Evolutionary conservation across 2,329 filamentous ascomycete species (phyloP).

Genomic region (Scolecobasidium constrictum): DNA sequence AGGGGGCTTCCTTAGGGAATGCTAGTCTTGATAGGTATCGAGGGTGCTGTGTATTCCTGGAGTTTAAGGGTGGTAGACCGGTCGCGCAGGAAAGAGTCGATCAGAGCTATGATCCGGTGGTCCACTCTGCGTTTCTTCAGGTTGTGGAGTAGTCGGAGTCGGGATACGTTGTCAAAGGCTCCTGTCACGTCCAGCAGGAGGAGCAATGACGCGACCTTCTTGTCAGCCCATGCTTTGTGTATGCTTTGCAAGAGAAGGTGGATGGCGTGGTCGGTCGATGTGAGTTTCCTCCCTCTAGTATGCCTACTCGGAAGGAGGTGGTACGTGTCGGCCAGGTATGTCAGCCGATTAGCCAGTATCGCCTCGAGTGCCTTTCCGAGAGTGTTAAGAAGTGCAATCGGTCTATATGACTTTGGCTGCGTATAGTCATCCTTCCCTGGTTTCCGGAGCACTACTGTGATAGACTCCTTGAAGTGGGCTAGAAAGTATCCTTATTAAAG

Average conservation of each 20-base stretch:
- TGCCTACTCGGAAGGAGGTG: conserved; percentile 16
- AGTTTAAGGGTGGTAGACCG: conserved; percentile 13
- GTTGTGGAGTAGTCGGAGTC: conserved; percentile 16
- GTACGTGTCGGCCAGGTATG: conserved; percentile 13
- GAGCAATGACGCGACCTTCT: conserved; percentile 18
- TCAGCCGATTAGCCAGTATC: conserved; percentile 15
- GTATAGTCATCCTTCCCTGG: conserved; percentile 19
- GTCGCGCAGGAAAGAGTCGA: conserved; percentile 12
- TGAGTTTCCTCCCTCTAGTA: conserved; percentile 18
- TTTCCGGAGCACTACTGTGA: conserved; percentile 19
- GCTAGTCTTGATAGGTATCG: conserved; percentile 11
- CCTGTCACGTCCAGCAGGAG: conserved; percentile 21
- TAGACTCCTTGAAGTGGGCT: conserved; percentile 14
- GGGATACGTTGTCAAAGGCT: conserved; percentile 20
- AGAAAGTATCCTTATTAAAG: conserved; percentile 14
- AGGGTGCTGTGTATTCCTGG: conserved; percentile 11
- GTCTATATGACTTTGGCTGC: conserved; percentile 17
- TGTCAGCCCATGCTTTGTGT: conserved; percentile 11
- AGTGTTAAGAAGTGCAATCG: conserved; percentile 19
- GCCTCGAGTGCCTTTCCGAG: conserved; percentile 20
- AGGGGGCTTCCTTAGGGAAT: conserved; percentile 13
- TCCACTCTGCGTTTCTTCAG: conserved; percentile 4
- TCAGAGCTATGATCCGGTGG: neutral
- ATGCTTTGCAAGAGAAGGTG: conserved; percentile 18
- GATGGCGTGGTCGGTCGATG: conserved; percentile 18